These are phyloP conservation scores for Schwanniomyces polymorphus DNA, from an alignment of 805 yeast genomes.

Conservation along the genomic window DNA sequence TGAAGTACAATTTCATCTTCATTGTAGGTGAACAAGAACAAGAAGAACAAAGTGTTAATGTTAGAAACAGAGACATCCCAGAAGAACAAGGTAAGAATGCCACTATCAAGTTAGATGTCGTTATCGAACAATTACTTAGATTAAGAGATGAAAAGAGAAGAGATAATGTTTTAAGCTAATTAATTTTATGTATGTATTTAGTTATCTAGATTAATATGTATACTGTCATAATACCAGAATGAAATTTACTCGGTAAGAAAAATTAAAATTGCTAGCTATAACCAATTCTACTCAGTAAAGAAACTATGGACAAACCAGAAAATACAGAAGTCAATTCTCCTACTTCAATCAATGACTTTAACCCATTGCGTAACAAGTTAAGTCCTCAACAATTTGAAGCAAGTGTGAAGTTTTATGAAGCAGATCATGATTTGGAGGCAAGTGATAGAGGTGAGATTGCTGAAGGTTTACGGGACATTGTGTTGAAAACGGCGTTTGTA, in stretches of 20 bases:
- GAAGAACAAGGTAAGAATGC: conserved; percentile 93
- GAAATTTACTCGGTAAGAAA: neutral
- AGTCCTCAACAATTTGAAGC: conserved; percentile 36
- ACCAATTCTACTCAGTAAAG: no score
- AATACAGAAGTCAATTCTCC: neutral
- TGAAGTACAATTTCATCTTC: conserved; percentile 92
- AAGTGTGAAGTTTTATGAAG: conserved; percentile 40
- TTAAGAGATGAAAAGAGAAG: conserved; percentile 75
- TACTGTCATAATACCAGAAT: neutral
- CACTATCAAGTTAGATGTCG: conserved; percentile 69
- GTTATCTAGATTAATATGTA: no score
- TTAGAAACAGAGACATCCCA: conserved; percentile 93
- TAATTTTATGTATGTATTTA: neutral
- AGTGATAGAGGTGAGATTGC: conserved; percentile 32
- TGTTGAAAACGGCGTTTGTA: conserved; percentile 20
- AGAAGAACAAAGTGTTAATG: conserved; percentile 76
- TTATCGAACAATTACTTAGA: conserved; percentile 63
- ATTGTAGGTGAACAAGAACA: conserved; percentile 97
- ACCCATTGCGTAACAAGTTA: conserved; percentile 27
- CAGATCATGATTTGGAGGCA: conserved; percentile 32
- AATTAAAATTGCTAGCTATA: neutral
- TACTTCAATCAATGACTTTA: conserved; percentile 7
- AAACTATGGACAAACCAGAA: neutral
- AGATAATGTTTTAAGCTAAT: conserved; percentile 49
- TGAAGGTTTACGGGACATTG: conserved; percentile 25